phyloP scores from a whole-genome alignment of 306 rosid species.

The Sphenostylis stenocarpa region DNA sequence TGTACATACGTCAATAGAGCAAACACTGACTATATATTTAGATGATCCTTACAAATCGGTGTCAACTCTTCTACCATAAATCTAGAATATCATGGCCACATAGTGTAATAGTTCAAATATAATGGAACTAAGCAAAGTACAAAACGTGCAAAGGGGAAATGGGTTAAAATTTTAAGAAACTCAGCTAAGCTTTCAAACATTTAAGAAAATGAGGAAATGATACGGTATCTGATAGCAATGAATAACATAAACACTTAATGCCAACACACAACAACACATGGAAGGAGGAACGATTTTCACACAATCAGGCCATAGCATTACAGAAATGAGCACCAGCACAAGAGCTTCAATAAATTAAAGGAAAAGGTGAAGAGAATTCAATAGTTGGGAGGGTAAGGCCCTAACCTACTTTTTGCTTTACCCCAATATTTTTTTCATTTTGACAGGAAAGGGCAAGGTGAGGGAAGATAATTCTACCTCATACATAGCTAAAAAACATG shows the following conservation, averaged over 20 bases:
- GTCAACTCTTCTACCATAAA: conserved; percentile 14
- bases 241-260: background rate
- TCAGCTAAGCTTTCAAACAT: background rate
- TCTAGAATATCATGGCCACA: conserved; percentile 4
- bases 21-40: background rate
- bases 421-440: background rate
- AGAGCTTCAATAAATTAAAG: background rate
- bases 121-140: background rate
- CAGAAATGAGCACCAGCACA: background rate
- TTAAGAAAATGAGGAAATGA: conserved; percentile 7
- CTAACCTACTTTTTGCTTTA: background rate
- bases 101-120: conserved; percentile 10
- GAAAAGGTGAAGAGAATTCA: background rate
- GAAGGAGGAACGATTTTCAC: background rate
- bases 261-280: background rate
- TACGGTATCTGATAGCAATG: background rate
- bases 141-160: background rate
- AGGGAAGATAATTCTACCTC: conserved; percentile 1
- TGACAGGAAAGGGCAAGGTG: background rate
- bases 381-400: background rate
- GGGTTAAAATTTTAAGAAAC: background rate
- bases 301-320: background rate
- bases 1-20: background rate
- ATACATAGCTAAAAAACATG: conserved; percentile 5
- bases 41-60: background rate